Conservation (phyloP, 345 rosid species). For the Linum usitatissimum region DNA sequence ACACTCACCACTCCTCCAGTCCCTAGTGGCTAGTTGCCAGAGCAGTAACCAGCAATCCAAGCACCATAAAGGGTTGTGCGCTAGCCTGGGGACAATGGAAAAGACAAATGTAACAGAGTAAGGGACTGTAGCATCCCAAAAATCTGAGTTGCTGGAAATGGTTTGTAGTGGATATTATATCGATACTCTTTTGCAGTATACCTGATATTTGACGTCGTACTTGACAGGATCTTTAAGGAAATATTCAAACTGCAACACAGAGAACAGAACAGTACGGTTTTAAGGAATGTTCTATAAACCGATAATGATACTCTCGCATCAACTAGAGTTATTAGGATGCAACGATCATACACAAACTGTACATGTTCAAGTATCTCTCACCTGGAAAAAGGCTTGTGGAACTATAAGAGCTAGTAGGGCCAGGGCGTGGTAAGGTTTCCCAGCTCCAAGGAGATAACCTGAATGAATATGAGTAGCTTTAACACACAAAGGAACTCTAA, state of each 20-base stretch:
- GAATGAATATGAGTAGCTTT: slow-evolving; percentile 11
- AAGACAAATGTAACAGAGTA: neutral
- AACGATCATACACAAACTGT: too few relatives aligned
- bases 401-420: slow-evolving; percentile 61
- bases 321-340: too few relatives aligned
- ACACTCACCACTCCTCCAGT: too few relatives aligned
- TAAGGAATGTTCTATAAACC: too few relatives aligned
- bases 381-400: slow-evolving; percentile 93
- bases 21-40: slow-evolving; percentile 68
- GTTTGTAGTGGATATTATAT: too few relatives aligned
- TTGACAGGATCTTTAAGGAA: slow-evolving; percentile 92
- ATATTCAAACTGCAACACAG: slow-evolving; percentile 57
- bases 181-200: slow-evolving; percentile 6
- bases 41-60: slow-evolving; percentile 86
- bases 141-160: too few relatives aligned
- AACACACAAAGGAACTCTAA: neutral
- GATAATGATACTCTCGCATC: too few relatives aligned
- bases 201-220: slow-evolving; percentile 96
- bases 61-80: slow-evolving; percentile 88
- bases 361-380: slow-evolving; percentile 12
- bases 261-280: neutral
- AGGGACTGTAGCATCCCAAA: too few relatives aligned
- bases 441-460: slow-evolving; percentile 93
- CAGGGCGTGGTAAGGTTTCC: slow-evolving; percentile 81
- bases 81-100: slow-evolving; percentile 53